Percentiles rank a stretch among this genome's conserved stretches.
Evolutionary conservation across 768 basidiomycete species (phyloP).

Genomic region (Mycena crocata): DNA sequence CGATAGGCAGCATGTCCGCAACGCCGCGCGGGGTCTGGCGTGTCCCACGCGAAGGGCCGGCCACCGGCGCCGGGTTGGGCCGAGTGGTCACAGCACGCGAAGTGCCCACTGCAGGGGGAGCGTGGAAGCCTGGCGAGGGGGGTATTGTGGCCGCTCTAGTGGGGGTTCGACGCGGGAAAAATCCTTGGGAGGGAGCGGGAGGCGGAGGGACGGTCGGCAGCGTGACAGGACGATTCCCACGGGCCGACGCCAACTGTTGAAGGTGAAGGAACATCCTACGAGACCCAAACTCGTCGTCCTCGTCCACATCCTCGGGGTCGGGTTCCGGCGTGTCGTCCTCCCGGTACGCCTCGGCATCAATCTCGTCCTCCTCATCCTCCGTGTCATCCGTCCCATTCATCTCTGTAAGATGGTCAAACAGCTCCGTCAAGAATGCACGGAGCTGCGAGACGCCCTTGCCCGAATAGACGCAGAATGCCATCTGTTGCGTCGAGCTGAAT

Average conservation of each 20-base stretch:
- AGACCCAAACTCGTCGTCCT: conserved; percentile 47
- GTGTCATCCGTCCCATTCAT: conserved; percentile 76
- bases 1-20: conserved; percentile 66
- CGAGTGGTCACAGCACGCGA: conserved; percentile 49
- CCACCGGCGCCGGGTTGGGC: conserved; percentile 47
- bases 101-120: conserved; percentile 41
- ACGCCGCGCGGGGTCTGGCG: conserved; percentile 47
- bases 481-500: conserved; percentile 89
- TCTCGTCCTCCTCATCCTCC: conserved; percentile 73
- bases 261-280: conserved; percentile 44
- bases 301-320: conserved; percentile 47
- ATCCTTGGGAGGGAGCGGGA: conserved; percentile 34
- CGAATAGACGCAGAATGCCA: conserved; percentile 96
- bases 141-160: conserved; percentile 41
- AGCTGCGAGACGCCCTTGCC: conserved; percentile 89
- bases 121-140: conserved; percentile 29
- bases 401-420: conserved; percentile 82
- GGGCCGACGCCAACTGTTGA: conserved; percentile 36
- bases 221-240: conserved; percentile 25
- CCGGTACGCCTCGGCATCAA: conserved; percentile 63
- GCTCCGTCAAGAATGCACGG: conserved; percentile 79
- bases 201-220: conserved; percentile 40
- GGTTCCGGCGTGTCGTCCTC: conserved; percentile 61
- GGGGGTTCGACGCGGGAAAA: conserved; percentile 50
- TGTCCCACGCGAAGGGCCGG: conserved; percentile 53